These are phyloP conservation scores for Yamadazyma friedrichii DNA, from an alignment of 1,139 yeast genomes.

Conservation along the genomic window DNA sequence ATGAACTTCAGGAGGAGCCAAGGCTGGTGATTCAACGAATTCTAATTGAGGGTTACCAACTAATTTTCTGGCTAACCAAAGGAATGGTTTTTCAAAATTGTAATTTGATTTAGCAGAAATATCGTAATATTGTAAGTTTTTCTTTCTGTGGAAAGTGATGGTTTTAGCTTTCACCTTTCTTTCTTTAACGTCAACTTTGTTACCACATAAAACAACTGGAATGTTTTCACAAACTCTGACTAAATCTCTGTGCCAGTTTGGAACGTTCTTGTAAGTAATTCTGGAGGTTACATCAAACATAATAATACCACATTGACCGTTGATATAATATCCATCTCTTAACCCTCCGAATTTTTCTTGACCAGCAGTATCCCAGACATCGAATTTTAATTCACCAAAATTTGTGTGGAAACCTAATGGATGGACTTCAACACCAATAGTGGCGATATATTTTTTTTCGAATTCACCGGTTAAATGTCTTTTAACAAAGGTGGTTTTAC, in stretches of 20 bases:
- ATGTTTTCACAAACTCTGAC: constrained; percentile 99
- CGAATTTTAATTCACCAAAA: constrained; percentile 97
- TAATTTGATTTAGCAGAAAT: constrained; percentile 99
- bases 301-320: constrained; percentile 99
- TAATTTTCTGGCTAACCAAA: constrained; percentile 99
- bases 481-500: constrained; percentile 99
- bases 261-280: constrained; percentile 99
- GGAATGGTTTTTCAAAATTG: constrained; percentile 99
- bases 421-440: constrained; percentile 99
- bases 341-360: constrained; percentile 99
- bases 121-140: constrained; percentile 98
- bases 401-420: constrained; percentile 98
- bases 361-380: constrained; percentile 99
- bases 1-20: constrained; percentile 99
- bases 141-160: constrained; percentile 99
- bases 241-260: constrained; percentile 99
- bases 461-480: constrained; percentile 99
- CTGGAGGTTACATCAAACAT: constrained; percentile 99
- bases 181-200: constrained; percentile 99
- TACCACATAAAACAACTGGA: constrained; percentile 98
- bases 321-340: constrained; percentile 98
- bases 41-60: constrained; percentile 98
- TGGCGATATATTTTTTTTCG: constrained; percentile 98
- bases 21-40: constrained; percentile 98
- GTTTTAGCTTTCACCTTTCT: constrained; percentile 99